These are phyloP conservation scores for Naematelia aurantialba DNA, from an alignment of 768 basidiomycete species.

Conservation along the genomic window DNA sequence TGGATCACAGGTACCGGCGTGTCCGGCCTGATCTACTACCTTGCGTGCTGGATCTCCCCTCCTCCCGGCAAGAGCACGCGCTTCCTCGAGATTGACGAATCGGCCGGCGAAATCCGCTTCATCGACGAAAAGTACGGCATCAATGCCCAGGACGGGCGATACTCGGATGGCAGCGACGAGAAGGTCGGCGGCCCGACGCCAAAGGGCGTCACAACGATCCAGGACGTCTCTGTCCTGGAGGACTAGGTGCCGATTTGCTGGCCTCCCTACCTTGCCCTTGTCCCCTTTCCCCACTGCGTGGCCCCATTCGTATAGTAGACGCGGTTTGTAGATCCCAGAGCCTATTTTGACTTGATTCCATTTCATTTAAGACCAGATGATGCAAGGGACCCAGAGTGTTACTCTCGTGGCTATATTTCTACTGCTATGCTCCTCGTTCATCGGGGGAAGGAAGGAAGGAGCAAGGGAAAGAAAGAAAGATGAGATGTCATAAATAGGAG, in stretches of 20 bases:
- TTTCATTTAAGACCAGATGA: background rate
- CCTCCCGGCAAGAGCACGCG: conserved; percentile 55
- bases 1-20: conserved; percentile 81
- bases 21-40: conserved; percentile 63
- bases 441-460: no score
- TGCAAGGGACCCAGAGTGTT: no score
- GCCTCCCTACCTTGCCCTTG: no score
- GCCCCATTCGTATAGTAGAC: no score
- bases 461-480: no score
- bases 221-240: background rate
- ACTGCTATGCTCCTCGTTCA: no score
- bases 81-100: conserved; percentile 61
- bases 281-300: no score
- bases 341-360: no score
- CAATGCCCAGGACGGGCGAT: background rate
- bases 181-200: background rate
- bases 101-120: conserved; percentile 7
- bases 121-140: background rate
- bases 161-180: background rate
- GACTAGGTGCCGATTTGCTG: no score
- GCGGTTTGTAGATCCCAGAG: no score
- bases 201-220: background rate
- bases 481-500: no score
- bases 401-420: no score
- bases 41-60: conserved; percentile 62